Evolutionary conservation across 306 rosid genomes (phyloP), one percentile per base, ranked within the genome.

Genomic region (Vicia sativa): DNA sequence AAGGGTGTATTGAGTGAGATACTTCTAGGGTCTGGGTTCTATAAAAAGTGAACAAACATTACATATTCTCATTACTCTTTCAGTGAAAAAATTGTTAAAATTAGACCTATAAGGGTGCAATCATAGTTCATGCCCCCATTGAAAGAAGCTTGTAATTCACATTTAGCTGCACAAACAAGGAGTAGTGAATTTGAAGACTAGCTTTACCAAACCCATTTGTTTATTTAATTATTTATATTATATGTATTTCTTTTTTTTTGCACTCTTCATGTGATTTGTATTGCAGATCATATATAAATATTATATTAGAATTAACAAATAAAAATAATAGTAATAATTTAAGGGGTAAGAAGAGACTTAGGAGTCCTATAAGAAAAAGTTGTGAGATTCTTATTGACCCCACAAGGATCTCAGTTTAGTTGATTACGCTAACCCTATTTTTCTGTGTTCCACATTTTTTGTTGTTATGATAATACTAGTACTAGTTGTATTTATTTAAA

Each of bases 131-230:
- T 61, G 64, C 11, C 79, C 83, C 70, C 54, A 21, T 79, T 29
- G 43, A 78, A 72, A 65, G 76, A 87, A 87, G 81, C 85, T 87
- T 89, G 71, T 67, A 80, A 64, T 79, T 81, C 89, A 87, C 96
- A 89, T 75, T 74, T 21, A 48, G 38, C 18, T 25, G 43, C 26
- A 74, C 23, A 66, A 60, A 57, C 58, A 74, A 82, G 46, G 79
- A 77, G 88, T 60, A 60, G 75, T 81, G 73, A 84, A 75, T 21
- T 61, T 71, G 59, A 82, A 80, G 88, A 62, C 71, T 31, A 31
- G 8, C 0, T 74, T 43, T 56, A 14, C 52, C 41, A 3, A 26
- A 44, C 50, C 65, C 39, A 71, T 77, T 71, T 44, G 16, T 70
- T 53, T 68, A 4, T 68, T 26, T 58, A 11, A 10, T 10, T 26